Percentiles rank a stretch among this genome's conserved stretches.
These are phyloP conservation scores for Celoporthe dispersa DNA, from an alignment of 2,329 filamentous ascomycete genomes.

Conservation along the genomic window DNA sequence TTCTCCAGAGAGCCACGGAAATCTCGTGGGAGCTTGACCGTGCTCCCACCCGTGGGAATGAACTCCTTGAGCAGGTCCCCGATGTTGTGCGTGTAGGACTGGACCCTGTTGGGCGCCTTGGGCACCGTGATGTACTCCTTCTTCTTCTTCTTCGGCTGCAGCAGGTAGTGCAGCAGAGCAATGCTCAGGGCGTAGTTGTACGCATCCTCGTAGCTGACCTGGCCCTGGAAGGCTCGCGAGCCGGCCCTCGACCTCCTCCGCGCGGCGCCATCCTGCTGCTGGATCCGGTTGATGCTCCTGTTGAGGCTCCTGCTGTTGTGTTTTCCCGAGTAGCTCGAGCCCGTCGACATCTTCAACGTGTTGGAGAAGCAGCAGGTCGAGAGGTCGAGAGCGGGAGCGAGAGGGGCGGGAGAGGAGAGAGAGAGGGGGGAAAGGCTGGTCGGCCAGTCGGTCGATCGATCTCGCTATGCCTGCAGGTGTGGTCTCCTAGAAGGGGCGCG, in stretches of 20 bases:
- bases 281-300: conserved; percentile 50
- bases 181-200: conserved; percentile 89
- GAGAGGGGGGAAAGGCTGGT: neutral
- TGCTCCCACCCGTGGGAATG: conserved; percentile 43
- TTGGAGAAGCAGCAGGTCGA: conserved; percentile 1
- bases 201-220: conserved; percentile 75
- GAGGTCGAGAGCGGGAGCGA: conserved; percentile 12
- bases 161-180: conserved; percentile 89
- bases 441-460: neutral
- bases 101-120: conserved; percentile 62
- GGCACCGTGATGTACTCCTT: conserved; percentile 80
- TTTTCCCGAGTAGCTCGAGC: conserved; percentile 53
- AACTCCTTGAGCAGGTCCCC: conserved; percentile 91
- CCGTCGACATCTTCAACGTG: conserved; percentile 52
- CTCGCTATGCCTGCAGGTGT: neutral
- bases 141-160: conserved; percentile 87
- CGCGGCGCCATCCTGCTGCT: conserved; percentile 44
- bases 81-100: conserved; percentile 68
- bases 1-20: conserved; percentile 64
- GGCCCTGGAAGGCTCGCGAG: conserved; percentile 52
- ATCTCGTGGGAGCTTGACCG: conserved; percentile 61
- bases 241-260: conserved; percentile 44
- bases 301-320: conserved; percentile 48
- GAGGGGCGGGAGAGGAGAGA: too few relatives aligned
- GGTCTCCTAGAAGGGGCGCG: conserved; percentile 14